Percentiles rank a stretch among this genome's conserved stretches.
Conservation (phyloP, 208 protist genomes). For the Leishmania tropica region DNA sequence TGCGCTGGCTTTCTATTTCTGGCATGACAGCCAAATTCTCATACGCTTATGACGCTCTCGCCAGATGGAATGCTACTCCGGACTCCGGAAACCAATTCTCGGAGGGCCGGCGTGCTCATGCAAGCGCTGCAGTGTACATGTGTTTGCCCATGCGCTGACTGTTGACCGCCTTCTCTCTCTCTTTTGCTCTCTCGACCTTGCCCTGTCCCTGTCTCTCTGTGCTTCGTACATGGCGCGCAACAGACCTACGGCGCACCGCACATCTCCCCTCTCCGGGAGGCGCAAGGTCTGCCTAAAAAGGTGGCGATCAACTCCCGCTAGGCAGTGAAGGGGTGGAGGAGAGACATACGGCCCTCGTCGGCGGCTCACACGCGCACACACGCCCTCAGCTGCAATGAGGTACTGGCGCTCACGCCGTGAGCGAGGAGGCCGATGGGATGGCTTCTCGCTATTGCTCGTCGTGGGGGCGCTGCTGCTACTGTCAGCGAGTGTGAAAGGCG, state of each 20-base stretch:
- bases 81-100: neutral
- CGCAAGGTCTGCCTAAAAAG: neutral
- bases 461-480: constrained; percentile 1
- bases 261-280: neutral
- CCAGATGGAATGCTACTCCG: neutral
- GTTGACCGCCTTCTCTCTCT: neutral
- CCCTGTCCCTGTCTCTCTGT: neutral
- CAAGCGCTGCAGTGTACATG: neutral
- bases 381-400: neutral
- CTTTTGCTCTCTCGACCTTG: neutral
- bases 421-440: neutral
- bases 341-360: neutral
- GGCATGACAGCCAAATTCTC: neutral
- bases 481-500: neutral
- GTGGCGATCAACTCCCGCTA: neutral
- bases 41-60: neutral
- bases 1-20: neutral
- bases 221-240: neutral
- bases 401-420: neutral
- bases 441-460: neutral
- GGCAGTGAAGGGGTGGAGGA: no score
- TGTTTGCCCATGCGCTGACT: neutral
- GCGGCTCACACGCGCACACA: neutral
- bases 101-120: neutral
- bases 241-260: neutral